phyloP scores from a whole-genome alignment of 2,329 filamentous ascomycete genomes.

The Huntiella moniliformis region DNA sequence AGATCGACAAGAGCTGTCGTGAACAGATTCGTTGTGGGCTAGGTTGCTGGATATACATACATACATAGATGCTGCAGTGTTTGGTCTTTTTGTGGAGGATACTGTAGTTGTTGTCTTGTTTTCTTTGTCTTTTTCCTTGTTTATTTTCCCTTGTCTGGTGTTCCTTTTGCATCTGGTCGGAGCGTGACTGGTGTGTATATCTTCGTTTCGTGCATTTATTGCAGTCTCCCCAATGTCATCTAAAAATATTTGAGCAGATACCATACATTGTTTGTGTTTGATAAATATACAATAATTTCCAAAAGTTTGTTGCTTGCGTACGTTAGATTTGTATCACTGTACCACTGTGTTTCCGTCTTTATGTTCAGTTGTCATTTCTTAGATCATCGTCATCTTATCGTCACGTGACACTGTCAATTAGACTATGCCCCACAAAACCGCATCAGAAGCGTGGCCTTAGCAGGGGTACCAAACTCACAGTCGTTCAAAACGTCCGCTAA shows the following conservation, averaged over 20 bases:
- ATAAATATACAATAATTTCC: no score
- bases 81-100: slow-evolving; percentile 2
- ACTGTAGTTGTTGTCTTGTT: slow-evolving; percentile 14
- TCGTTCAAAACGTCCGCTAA: no score
- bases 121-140: slow-evolving; percentile 12
- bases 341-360: neutral
- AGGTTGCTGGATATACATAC: no score
- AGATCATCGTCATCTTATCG: neutral
- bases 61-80: no score
- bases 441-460: slow-evolving; percentile 5
- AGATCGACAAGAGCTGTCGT: no score
- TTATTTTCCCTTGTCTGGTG: slow-evolving; percentile 3
- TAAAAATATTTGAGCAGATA: slow-evolving; percentile 3
- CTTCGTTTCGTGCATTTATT: slow-evolving; percentile 3
- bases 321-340: neutral
- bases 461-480: neutral
- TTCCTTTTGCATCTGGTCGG: slow-evolving; percentile 4
- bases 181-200: slow-evolving; percentile 3
- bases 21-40: no score
- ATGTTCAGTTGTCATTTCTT: neutral
- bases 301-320: neutral
- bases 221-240: neutral
- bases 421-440: neutral
- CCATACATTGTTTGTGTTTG: no score
- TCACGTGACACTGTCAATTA: neutral